A percentile compares a stretch with the other conserved stretches of the same genome.
Conservation (phyloP, 2,329 filamentous ascomycete species). For the Graphiopsis chlorocephala region DNA sequence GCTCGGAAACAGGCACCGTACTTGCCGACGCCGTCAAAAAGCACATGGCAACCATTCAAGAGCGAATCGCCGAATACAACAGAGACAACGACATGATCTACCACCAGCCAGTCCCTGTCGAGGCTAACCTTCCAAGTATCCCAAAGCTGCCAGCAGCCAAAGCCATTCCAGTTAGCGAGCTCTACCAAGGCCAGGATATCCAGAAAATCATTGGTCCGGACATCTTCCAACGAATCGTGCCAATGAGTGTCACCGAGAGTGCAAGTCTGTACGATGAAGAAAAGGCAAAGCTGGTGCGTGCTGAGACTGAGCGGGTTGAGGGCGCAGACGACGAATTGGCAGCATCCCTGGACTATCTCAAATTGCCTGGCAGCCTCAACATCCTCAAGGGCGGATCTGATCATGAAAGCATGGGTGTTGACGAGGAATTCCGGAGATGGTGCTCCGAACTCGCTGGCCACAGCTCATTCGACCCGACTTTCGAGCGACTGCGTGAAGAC, state of each 20-base stretch:
- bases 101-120: conserved; percentile 83
- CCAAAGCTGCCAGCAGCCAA: conserved; percentile 93
- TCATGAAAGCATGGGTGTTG: conserved; percentile 75
- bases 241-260: conserved; percentile 91
- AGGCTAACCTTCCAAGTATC: conserved; percentile 76
- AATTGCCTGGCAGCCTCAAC: conserved; percentile 74
- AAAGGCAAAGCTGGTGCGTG: conserved; percentile 90
- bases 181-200: conserved; percentile 96
- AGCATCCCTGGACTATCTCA: conserved; percentile 88
- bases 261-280: conserved; percentile 98
- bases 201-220: conserved; percentile 95
- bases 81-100: conserved; percentile 99
- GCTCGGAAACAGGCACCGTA: conserved; percentile 70
- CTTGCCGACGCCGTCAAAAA: conserved; percentile 81
- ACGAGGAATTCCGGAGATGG: conserved; percentile 91
- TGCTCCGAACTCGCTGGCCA: conserved; percentile 89
- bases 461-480: conserved; percentile 72
- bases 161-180: conserved; percentile 91
- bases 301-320: conserved; percentile 90
- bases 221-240: conserved; percentile 94
- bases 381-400: conserved; percentile 91
- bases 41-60: conserved; percentile 75
- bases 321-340: conserved; percentile 94
- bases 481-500: conserved; percentile 74
- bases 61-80: conserved; percentile 69